These are phyloP conservation scores for Polychaeton citri DNA, from an alignment of 2,329 filamentous ascomycete species.

Conservation along the genomic window DNA sequence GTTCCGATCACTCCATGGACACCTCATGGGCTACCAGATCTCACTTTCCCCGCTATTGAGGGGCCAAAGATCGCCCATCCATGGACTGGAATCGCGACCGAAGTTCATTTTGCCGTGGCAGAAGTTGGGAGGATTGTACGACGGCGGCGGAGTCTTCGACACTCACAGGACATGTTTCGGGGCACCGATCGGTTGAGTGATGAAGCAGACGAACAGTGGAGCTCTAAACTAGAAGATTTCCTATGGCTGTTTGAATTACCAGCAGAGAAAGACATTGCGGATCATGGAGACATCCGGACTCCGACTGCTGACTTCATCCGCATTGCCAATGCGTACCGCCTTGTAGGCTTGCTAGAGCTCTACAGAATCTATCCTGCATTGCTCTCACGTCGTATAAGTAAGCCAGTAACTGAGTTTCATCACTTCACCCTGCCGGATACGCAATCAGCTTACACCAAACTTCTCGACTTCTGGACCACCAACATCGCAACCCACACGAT, in stretches of 20 bases:
- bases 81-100: slow-evolving; percentile 36
- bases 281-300: slow-evolving; percentile 39
- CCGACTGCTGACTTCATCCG: slow-evolving; percentile 40
- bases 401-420: not conserved
- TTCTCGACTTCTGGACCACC: slow-evolving; percentile 31
- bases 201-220: slow-evolving; percentile 23
- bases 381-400: slow-evolving; percentile 9
- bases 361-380: slow-evolving; percentile 39
- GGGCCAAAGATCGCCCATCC: slow-evolving; percentile 29
- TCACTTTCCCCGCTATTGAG: slow-evolving; percentile 11
- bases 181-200: too few species aligned
- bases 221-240: slow-evolving; percentile 32
- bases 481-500: slow-evolving; percentile 39
- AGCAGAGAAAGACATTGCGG: slow-evolving; percentile 32
- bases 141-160: slow-evolving; percentile 6
- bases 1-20: slow-evolving; percentile 20
- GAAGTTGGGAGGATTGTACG: slow-evolving; percentile 28
- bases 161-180: too few species aligned
- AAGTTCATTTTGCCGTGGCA: slow-evolving; percentile 31
- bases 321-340: slow-evolving; percentile 41
- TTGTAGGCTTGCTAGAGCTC: slow-evolving; percentile 39
- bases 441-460: not conserved
- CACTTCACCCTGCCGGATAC: too few species aligned
- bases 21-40: slow-evolving; percentile 20
- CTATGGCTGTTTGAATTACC: slow-evolving; percentile 36